A percentile compares a stretch with the other conserved stretches of the same genome.
Conservation (phyloP, 2,329 filamentous ascomycete species). For the Cyphellophora europaea region DNA sequence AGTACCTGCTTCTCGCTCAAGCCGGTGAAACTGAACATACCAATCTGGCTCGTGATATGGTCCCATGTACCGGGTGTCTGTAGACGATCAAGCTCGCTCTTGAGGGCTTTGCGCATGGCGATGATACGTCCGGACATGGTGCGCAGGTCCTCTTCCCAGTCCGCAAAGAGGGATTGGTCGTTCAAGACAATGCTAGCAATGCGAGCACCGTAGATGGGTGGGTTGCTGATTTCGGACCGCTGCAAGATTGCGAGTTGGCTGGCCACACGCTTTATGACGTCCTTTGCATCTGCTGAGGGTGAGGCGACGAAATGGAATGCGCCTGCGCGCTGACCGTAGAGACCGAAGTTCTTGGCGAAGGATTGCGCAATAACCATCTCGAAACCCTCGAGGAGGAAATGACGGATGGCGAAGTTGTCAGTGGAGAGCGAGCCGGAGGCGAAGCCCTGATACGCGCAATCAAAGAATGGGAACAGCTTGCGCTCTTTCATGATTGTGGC, state of each 20-base stretch:
- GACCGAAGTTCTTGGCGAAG: slow-evolving; percentile 61
- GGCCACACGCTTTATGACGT: slow-evolving; percentile 56
- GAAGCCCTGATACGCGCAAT: slow-evolving; percentile 96
- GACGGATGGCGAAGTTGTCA: slow-evolving; percentile 85
- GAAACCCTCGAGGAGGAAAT: slow-evolving; percentile 91
- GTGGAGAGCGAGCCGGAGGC: slow-evolving; percentile 78
- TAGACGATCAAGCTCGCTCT: slow-evolving; percentile 71
- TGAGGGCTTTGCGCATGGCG: slow-evolving; percentile 72
- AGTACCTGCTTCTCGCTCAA: slow-evolving; percentile 40
- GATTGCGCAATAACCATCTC: slow-evolving; percentile 51
- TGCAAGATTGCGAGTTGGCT: slow-evolving; percentile 91
- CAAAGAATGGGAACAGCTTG: slow-evolving; percentile 95
- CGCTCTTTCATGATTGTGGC: slow-evolving; percentile 66
- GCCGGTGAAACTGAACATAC: slow-evolving; percentile 88
- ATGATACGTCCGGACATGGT: slow-evolving; percentile 96
- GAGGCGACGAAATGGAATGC: slow-evolving; percentile 89
- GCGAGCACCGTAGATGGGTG: slow-evolving; percentile 84
- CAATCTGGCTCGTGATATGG: slow-evolving; percentile 97
- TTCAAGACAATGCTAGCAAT: slow-evolving; percentile 82
- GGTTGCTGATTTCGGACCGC: slow-evolving; percentile 95
- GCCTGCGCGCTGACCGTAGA: slow-evolving; percentile 92
- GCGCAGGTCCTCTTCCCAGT: slow-evolving; percentile 86
- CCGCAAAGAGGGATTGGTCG: slow-evolving; percentile 66
- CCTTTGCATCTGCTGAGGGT: slow-evolving; percentile 56
- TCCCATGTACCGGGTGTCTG: slow-evolving; percentile 87